A percentile compares a stretch with the other conserved stretches of the same genome.
phyloP scores from a whole-genome alignment of 768 basidiomycete species.

The Lactarius akahatsu region DNA sequence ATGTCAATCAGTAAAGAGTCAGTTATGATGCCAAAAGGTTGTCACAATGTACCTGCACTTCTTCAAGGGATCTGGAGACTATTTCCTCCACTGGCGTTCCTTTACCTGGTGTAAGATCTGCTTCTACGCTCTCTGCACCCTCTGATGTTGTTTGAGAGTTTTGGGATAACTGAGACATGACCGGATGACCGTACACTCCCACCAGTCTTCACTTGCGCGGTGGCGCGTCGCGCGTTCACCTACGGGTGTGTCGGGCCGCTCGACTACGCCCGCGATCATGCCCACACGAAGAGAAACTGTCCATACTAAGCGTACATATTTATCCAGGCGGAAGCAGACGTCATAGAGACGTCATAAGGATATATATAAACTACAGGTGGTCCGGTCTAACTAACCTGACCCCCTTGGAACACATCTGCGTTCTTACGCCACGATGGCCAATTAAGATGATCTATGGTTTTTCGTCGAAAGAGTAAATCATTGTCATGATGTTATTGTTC shows the following conservation, averaged over 20 bases:
- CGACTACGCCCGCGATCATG: no score
- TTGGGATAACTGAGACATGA: slow-evolving; percentile 10
- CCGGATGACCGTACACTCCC: background rate
- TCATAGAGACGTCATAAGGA: no score
- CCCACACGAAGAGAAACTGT: no score
- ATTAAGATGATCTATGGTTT: no score
- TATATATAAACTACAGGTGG: no score
- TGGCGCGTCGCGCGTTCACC: background rate
- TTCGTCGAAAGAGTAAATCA: no score
- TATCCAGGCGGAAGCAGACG: no score
- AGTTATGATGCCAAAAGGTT: background rate
- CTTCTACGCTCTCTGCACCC: background rate
- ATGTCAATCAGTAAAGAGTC: background rate
- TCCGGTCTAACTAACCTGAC: no score
- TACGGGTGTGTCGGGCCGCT: background rate
- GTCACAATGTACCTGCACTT: slow-evolving; percentile 10
- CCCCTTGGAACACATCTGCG: no score
- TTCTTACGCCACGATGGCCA: no score
- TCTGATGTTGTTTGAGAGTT: background rate
- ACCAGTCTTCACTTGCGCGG: background rate
- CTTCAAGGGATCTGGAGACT: background rate
- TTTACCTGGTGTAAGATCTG: background rate
- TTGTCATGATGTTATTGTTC: no score
- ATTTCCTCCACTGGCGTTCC: slow-evolving; percentile 1
- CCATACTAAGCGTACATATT: no score